Evolutionary conservation across 805 yeast genomes (phyloP).

Genomic region (Pichia ethanolica): DNA sequence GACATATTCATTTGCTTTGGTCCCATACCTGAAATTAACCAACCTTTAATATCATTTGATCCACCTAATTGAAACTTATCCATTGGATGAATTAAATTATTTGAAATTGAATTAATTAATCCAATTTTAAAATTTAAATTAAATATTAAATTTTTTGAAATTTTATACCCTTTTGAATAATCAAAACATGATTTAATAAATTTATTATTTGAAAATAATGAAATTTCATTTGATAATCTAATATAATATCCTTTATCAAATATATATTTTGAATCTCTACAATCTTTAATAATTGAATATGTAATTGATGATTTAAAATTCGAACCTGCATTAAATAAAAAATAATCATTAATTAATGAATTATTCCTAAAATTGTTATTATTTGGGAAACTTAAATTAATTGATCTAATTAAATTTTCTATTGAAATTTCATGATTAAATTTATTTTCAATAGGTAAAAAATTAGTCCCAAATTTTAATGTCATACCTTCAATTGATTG

Average conservation of each 20-base stretch:
- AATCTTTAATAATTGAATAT: conserved; percentile 35
- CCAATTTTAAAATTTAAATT: conserved; percentile 23
- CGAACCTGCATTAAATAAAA: conserved; percentile 36
- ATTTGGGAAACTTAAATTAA: conserved; percentile 16
- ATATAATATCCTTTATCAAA: conserved; percentile 36
- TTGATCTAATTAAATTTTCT: conserved; percentile 39
- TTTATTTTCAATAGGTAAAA: conserved; percentile 21
- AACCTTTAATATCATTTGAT: conserved; percentile 50
- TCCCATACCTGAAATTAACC: conserved; percentile 44
- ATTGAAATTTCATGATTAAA: conserved; percentile 41
- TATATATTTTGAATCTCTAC: conserved; percentile 36
- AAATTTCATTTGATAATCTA: conserved; percentile 24
- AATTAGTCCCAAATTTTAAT: conserved; percentile 33
- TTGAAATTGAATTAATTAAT: conserved; percentile 14
- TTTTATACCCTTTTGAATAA: conserved; percentile 28
- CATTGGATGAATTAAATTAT: conserved; percentile 30
- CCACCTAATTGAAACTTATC: conserved; percentile 55
- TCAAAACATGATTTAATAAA: conserved; percentile 38
- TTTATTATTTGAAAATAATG: conserved; percentile 22
- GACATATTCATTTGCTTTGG: conserved; percentile 44
- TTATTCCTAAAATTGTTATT: conserved; percentile 19
- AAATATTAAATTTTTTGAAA: conserved; percentile 16
- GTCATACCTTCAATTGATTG: conserved; percentile 38
- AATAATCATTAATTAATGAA: conserved; percentile 27
- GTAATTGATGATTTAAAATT: conserved; percentile 37